Percentiles rank a stretch among this genome's conserved stretches.
Conservation (phyloP, 495 filamentous ascomycete species). For the Neurospora sp. region DNA sequence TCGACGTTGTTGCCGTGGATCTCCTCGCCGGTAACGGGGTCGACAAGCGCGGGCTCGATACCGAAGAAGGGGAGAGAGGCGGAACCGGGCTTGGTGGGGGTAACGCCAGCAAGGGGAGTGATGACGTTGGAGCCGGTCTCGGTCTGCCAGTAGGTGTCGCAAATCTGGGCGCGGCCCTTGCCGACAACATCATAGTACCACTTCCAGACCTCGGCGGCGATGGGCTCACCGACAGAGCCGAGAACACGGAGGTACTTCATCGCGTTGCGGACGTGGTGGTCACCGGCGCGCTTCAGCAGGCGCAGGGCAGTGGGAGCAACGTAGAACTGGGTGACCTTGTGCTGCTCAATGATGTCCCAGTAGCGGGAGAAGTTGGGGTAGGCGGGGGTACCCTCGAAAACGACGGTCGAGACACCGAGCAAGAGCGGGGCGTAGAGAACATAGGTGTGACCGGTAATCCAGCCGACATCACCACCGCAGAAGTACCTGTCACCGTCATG, state of each 20-base stretch:
- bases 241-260: conserved; percentile 86
- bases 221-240: conserved; percentile 96
- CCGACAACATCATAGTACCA: conserved; percentile 98
- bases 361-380: conserved; percentile 97
- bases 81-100: conserved; percentile 68
- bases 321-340: conserved; percentile 96
- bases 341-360: conserved; percentile 96
- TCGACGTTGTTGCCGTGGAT: conserved; percentile 95
- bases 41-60: conserved; percentile 95
- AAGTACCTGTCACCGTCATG: conserved; percentile 90
- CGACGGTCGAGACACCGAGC: conserved; percentile 85
- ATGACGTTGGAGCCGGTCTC: conserved; percentile 96
- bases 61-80: conserved; percentile 90
- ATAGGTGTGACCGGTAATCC: conserved; percentile 99
- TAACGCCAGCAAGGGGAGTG: conserved; percentile 63
- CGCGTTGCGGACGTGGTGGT: conserved; percentile 77
- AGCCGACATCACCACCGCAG: conserved; percentile 96
- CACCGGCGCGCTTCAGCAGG: conserved; percentile 86
- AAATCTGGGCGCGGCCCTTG: conserved; percentile 84
- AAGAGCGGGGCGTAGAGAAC: conserved; percentile 94
- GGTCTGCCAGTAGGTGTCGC: conserved; percentile 99
- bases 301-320: conserved; percentile 92
- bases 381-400: conserved; percentile 97
- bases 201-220: conserved; percentile 98
- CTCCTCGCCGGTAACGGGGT: conserved; percentile 90